Base-by-base conservation (phyloP, 257 asterid species). In the Ocimum tenuiflorum region DNA sequence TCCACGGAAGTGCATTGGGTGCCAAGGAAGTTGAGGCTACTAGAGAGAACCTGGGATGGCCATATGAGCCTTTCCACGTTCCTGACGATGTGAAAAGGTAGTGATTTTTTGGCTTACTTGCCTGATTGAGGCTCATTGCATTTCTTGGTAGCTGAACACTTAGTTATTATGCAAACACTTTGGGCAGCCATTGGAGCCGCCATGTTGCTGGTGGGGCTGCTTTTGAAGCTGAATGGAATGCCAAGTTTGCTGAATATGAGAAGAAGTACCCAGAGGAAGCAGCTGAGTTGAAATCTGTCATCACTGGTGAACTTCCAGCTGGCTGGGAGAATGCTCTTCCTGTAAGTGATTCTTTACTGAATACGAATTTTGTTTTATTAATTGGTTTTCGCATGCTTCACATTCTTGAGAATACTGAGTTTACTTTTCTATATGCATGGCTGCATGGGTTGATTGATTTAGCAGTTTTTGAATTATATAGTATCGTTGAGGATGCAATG, bases 1-100 rank as follows among this genome's bases (percentile, higher is more conserved):
- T 85, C 63, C 95, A 88, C 66, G 95, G 95, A 75, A 67, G 77
- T 70, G 95, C 95, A 35, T 74, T 88, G 82, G 95, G 95, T 57
- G 81, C 91, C 73, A 87, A 87, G 85, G 99, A 92, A 81, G 99
- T 92, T 29, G 97, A 92, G 46, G 99, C 99, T 75, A 92, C 99
- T n/a, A 84, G 99, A 68, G 72, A 81, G 68, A 89, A 86, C 70
- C 96, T 92, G 51, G 95, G 86, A 63, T 92, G 99, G 99, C 96
- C 99, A 59, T 78, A 67, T 63, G 99, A 92, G 84, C 81, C 80
- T 43, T 78, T 79, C 81, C 81, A 77, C 33, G 97, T 92, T 55
- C 99, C 99, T 2, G 99, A 92, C 52, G 99, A 92, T 46, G 97
- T 92, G 72, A 92, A 92, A 85, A 85, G 78, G 99, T 89, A 74